Evolutionary conservation across 768 basidiomycete species (phyloP), one percentile per base, ranked within the genome.

Genomic region (Xerocomus potaroensis): DNA sequence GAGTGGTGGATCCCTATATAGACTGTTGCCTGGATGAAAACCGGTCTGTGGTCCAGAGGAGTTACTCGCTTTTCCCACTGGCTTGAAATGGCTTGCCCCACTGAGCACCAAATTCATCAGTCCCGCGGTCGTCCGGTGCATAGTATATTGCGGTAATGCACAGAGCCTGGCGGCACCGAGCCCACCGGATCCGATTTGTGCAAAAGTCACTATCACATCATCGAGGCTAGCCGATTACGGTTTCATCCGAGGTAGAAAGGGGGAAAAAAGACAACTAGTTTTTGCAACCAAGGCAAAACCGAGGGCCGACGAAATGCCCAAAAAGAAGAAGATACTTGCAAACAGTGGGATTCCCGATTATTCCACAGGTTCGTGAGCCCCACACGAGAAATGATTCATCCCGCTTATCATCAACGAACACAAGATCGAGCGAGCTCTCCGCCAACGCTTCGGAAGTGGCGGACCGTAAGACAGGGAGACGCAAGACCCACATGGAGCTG

Each of bases 101-200:
- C n/a, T 27, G 43, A 71, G 53, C 56, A 70, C 70, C 41, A 26
- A 38, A 71, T 73, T 67, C n/a, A 63, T 64, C 27, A 61, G 47
- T 38, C 60, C 63, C 35, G 47, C 50, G 24, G 55, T 46, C 40
- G 73, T 55, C 51, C 73, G 72, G 26, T 75, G 71, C 8, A 71
- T 74, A 38, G 75, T 66, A 23, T 10, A 27, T 27, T 5, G 26
- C 10, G 7, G 38, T n/a, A 38, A 77, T 12, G 70, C 72, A 12
- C 55, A 51, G 2, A 70, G 65, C 11, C 69, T 60, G 14, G 66
- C 66, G 21, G 65, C 57, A 7, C 62, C 65, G 32, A 62, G 56
- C 39, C 61, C 33, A 27, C 59, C 61, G 26, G 37, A 41, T 23
- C 54, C 51, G 24, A 69, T 63, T 12, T 46, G 41, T 30, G 23